Conservation (phyloP, 75 land plant species). For the Selaginella tamariscina region DNA sequence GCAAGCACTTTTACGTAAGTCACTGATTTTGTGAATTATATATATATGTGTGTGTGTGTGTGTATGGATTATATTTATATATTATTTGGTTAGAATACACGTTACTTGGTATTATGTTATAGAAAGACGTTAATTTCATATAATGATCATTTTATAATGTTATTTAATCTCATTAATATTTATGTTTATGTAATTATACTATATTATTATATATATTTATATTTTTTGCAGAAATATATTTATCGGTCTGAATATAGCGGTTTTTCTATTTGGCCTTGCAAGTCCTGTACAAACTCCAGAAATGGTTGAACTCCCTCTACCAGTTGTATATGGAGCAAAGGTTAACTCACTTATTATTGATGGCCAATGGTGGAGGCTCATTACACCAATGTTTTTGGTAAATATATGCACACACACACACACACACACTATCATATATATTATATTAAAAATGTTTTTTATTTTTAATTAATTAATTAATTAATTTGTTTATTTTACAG, state of each 20-base stretch:
- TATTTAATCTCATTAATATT: background rate
- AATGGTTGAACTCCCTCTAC: constrained; percentile 40
- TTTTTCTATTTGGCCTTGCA: constrained; percentile 64
- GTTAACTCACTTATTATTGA: constrained; percentile 55
- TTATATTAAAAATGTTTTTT: too few species aligned
- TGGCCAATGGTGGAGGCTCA: constrained; percentile 86
- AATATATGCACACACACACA: too few species aligned
- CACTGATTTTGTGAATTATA: too few species aligned
- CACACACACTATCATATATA: too few species aligned
- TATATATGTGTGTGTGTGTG: too few species aligned
- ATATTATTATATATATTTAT: background rate
- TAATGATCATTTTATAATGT: background rate
- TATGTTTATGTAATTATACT: background rate
- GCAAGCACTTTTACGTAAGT: background rate
- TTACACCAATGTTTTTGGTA: constrained; percentile 87
- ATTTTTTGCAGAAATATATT: constrained; percentile 41
- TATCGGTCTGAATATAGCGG: constrained; percentile 60
- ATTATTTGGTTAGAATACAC: constrained; percentile 11
- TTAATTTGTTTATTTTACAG: constrained; percentile 30
- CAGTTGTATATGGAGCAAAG: constrained; percentile 64
- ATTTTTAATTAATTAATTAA: too few species aligned
- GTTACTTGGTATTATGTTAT: background rate
- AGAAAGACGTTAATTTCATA: background rate
- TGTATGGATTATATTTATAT: too few species aligned
- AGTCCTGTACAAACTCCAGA: constrained; percentile 46